phyloP scores from a whole-genome alignment of 345 rosid species.

The Hirschfeldia incana region DNA sequence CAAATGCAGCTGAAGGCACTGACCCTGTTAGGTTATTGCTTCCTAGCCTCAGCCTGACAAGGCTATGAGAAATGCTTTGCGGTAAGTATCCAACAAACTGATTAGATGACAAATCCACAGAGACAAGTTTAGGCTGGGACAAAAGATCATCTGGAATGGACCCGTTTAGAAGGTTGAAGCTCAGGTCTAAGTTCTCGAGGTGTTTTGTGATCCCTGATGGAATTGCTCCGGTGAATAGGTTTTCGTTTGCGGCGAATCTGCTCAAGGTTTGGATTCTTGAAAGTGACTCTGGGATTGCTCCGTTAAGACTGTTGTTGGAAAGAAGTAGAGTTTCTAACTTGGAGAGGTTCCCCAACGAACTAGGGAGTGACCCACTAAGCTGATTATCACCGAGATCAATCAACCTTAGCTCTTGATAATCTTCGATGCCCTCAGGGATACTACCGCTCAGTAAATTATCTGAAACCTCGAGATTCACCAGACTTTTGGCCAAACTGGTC shows the following conservation, averaged over 20 bases:
- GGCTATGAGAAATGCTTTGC: conserved; percentile 36
- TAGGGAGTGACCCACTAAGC: conserved; percentile 54
- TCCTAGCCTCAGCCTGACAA: conserved; percentile 75
- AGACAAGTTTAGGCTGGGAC: conserved; percentile 33
- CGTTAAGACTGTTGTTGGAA: conserved; percentile 50
- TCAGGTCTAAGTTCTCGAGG: conserved; percentile 55
- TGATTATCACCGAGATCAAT: conserved; percentile 60
- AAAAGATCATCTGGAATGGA: conserved; percentile 53
- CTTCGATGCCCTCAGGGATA: conserved; percentile 49
- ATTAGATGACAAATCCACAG: conserved; percentile 65
- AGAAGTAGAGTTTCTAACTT: conserved; percentile 51
- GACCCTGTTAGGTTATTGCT: conserved; percentile 48
- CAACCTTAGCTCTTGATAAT: conserved; percentile 39
- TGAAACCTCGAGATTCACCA: conserved; percentile 59
- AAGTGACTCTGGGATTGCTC: conserved; percentile 51
- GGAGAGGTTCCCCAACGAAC: conserved; percentile 49
- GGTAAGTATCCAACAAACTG: conserved; percentile 51
- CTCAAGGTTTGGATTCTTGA: conserved; percentile 44
- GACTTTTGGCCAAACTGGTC: conserved; percentile 31
- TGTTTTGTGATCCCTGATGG: conserved; percentile 52
- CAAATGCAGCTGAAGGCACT: conserved; percentile 41
- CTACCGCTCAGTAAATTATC: conserved; percentile 40
- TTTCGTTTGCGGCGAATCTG: conserved; percentile 65
- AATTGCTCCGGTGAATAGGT: conserved; percentile 49
- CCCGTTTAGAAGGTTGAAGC: conserved; percentile 55